Conservation (phyloP, 192 early-diverging fungal species). For the Coemansia sp. region DNA sequence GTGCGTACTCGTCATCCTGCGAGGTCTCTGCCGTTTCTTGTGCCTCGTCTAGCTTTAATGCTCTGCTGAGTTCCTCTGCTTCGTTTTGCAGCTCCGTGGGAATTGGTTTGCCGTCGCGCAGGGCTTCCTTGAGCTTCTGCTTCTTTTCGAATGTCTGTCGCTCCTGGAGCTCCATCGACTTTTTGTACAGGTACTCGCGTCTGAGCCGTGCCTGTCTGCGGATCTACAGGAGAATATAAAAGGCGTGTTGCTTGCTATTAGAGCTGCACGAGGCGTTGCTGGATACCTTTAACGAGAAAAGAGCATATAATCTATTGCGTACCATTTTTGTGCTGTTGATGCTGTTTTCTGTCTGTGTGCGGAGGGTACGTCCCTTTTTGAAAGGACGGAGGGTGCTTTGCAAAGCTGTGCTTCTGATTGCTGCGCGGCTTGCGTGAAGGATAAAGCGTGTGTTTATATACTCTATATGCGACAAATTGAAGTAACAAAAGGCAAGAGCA, state of each 20-base stretch:
- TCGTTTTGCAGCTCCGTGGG: slow-evolving; percentile 84
- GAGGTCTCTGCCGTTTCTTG: slow-evolving; percentile 69
- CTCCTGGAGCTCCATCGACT: slow-evolving; percentile 93
- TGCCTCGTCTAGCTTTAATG: slow-evolving; percentile 86
- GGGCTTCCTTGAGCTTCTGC: slow-evolving; percentile 88
- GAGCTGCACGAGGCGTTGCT: no score
- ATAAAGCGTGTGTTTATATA: no score
- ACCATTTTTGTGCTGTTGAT: no score
- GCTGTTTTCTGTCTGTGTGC: no score
- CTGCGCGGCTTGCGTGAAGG: no score
- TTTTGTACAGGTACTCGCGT: slow-evolving; percentile 95
- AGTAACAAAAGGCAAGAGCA: not conserved
- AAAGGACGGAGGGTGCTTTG: no score
- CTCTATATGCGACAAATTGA: not conserved
- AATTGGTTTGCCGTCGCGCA: slow-evolving; percentile 84
- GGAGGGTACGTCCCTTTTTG: no score
- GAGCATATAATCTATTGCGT: no score
- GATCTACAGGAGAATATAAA: slow-evolving; percentile 29
- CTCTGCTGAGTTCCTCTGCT: slow-evolving; percentile 66
- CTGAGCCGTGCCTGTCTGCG: slow-evolving; percentile 84
- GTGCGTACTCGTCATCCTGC: slow-evolving; percentile 96
- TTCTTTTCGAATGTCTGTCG: slow-evolving; percentile 89
- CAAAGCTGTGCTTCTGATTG: no score
- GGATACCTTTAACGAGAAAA: no score
- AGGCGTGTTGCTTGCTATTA: not conserved